Evolutionary conservation across 371 early-diverging fungal species (phyloP), one percentile per base, ranked within the genome.

Genomic region (Mortierella polycephala): DNA sequence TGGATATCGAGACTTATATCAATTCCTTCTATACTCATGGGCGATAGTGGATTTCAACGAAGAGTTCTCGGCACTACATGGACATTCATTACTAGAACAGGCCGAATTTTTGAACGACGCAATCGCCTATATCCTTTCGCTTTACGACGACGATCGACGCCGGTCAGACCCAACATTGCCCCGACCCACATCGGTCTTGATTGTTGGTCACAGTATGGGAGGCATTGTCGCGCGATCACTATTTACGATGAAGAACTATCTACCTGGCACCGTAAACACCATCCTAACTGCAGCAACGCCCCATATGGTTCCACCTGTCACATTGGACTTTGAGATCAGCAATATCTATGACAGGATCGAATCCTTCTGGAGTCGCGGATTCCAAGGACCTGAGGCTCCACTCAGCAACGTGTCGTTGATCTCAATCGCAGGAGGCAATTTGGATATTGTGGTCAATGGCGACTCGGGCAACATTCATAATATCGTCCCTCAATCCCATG

Each of bases 191-290:
- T 91, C 95, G 13, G 96, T 98, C 21, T 82, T 95, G 9, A 82
- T 98, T 18, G 83, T 98, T 44, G 75, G 95, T 5, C 99, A 98
- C 71, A 96, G 96, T 14, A 98, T 98, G 98, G 99, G 99, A 16
- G 99, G 99, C 30, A 87, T 97, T 16, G 98, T 98, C 2, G 96
- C 96, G 13, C 84, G 98, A 12, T 87, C 92, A 7, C 86, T 94
- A 70, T 87, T 96, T 60, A 89, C 89, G 1, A 83, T 95, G 76
- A 71, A 82, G n/a, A 93, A 90, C 70, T 94, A 94, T 73, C 82
- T 85, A 6, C 86, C 88, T 3, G 93, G 93, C 2, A 87, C 93
- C 0, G 91, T 98, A 56, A 89, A 92, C 62, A 91, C 95, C 6
- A 90, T 98, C 62, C 76, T 97, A 57, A 98, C 99, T 0, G 81